Percentiles rank a stretch among this genome's conserved stretches.
These are phyloP conservation scores for Cyclotella sp. DNA, from an alignment of 108 stramenopile genomes.

Conservation along the genomic window DNA sequence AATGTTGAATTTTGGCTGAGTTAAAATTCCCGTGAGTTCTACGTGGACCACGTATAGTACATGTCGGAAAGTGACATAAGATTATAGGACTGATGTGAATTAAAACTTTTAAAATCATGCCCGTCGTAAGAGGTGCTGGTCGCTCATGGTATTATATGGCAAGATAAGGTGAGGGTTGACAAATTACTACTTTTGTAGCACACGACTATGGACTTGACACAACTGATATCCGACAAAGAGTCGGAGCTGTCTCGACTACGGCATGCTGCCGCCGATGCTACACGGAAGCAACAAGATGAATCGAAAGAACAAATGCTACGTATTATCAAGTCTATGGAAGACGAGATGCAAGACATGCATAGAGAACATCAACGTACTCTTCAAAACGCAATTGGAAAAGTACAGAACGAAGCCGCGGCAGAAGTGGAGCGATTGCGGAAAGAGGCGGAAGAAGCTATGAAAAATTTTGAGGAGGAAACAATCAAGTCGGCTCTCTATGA, in stretches of 20 bases:
- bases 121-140: no score
- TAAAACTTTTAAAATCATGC: no score
- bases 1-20: no score
- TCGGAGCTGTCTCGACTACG: conserved; percentile 16
- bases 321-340: conserved; percentile 14
- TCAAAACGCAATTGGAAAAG: conserved; percentile 15
- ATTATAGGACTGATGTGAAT: no score
- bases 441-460: conserved; percentile 15
- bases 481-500: conserved; percentile 16
- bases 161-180: background rate
- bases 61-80: no score
- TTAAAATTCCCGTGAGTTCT: no score
- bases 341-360: conserved; percentile 23
- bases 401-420: conserved; percentile 16
- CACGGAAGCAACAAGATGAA: conserved; percentile 30
- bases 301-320: conserved; percentile 17
- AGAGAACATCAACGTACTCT: conserved; percentile 9
- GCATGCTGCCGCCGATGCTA: conserved; percentile 21
- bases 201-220: background rate
- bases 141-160: no score
- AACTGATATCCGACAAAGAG: conserved; percentile 11
- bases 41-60: no score
- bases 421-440: conserved; percentile 12
- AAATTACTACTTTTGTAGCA: background rate
- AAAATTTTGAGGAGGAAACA: conserved; percentile 17